Conservation (phyloP, 2,329 filamentous ascomycete species). For the Ascochyta koolunga region DNA sequence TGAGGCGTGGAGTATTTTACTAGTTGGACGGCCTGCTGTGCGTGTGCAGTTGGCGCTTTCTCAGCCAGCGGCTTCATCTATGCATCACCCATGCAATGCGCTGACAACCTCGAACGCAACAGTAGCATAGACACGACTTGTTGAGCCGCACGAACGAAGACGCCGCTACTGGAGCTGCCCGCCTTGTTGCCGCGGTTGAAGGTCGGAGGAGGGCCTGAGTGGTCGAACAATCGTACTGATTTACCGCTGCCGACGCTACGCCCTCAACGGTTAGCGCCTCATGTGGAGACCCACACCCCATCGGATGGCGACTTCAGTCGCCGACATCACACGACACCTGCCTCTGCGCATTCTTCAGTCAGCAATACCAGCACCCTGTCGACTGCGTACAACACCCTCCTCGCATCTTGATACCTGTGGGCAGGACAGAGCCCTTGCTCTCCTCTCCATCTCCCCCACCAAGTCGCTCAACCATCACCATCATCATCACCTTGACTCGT, state of each 20-base stretch:
- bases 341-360: neutral
- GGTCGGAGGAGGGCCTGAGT: slow-evolving; percentile 3
- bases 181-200: slow-evolving; percentile 11
- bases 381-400: neutral
- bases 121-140: slow-evolving; percentile 6
- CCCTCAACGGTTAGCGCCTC: slow-evolving; percentile 2
- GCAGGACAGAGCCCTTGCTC: neutral
- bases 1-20: neutral
- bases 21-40: neutral
- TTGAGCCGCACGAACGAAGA: slow-evolving; percentile 13
- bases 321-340: slow-evolving; percentile 3
- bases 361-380: neutral
- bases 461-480: slow-evolving; percentile 3
- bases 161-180: slow-evolving; percentile 1
- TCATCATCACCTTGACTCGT: slow-evolving; percentile 8
- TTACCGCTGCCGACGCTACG: neutral
- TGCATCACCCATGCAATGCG: slow-evolving; percentile 1
- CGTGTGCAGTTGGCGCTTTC: neutral
- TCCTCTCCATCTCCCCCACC: neutral
- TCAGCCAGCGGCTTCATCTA: neutral
- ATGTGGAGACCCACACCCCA: slow-evolving; percentile 12
- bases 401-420: neutral
- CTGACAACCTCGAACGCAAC: slow-evolving; percentile 1
- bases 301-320: slow-evolving; percentile 11
- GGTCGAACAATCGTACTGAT: slow-evolving; percentile 2